Percentiles rank a stretch among this genome's conserved stretches.
phyloP scores from a whole-genome alignment of 2,329 filamentous ascomycete genomes.

The Pseudocercospora eumusae region DNA sequence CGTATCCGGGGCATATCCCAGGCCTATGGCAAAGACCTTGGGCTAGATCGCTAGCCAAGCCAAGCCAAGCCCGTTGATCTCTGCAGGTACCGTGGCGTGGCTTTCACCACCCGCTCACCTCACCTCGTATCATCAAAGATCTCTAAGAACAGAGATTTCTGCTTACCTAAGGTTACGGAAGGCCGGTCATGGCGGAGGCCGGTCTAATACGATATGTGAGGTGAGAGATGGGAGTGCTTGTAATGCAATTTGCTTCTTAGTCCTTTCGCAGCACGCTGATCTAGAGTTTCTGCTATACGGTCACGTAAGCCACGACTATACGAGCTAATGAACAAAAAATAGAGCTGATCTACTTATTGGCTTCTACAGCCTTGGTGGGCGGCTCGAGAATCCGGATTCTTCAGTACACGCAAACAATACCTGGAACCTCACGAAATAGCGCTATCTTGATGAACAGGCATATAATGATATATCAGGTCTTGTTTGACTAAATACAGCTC shows the following conservation, averaged over 20 bases:
- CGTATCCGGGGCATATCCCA: no score
- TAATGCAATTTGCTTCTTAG: background rate
- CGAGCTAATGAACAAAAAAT: background rate
- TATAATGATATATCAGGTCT: no score
- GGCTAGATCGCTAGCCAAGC: background rate
- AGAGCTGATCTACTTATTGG: no score
- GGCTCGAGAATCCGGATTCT: no score
- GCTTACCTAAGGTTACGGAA: no score
- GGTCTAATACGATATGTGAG: background rate
- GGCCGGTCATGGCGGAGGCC: no score
- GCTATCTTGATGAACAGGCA: no score
- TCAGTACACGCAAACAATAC: no score
- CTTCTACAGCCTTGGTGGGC: no score
- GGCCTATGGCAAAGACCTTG: no score
- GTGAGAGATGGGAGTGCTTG: background rate
- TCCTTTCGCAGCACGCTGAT: background rate
- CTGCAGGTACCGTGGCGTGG: conserved; percentile 2
- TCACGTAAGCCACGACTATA: background rate
- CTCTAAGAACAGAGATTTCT: background rate
- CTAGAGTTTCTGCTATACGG: background rate
- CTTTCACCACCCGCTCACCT: background rate
- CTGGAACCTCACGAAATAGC: no score
- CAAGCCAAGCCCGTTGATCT: background rate
- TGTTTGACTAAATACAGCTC: no score
- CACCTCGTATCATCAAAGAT: background rate